These are phyloP conservation scores for Alternaria sp. DNA, from an alignment of 2,329 filamentous ascomycete genomes.

Conservation along the genomic window DNA sequence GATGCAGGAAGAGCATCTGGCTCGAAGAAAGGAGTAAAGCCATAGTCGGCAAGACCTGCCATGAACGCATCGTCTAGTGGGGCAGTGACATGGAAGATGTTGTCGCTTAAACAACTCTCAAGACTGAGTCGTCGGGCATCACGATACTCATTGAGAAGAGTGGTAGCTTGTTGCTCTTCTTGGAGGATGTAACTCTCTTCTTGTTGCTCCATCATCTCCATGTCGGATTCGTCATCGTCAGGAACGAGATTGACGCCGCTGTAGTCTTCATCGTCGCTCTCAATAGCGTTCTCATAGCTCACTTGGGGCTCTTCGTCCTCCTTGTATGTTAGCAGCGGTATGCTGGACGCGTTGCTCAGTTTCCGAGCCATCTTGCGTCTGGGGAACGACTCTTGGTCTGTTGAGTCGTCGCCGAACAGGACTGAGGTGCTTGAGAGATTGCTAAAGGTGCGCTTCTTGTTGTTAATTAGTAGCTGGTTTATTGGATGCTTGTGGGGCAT, in stretches of 20 bases:
- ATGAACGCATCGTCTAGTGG: slow-evolving; percentile 40
- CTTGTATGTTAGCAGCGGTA: slow-evolving; percentile 50
- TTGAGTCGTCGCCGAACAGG: slow-evolving; percentile 48
- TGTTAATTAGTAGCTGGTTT: slow-evolving; percentile 39
- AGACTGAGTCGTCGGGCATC: slow-evolving; percentile 48
- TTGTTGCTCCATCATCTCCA: slow-evolving; percentile 77
- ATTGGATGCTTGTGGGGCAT: slow-evolving; percentile 41
- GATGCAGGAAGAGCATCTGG: slow-evolving; percentile 55
- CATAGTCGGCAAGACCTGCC: slow-evolving; percentile 40
- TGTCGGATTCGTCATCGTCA: slow-evolving; percentile 77
- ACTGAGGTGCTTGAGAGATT: slow-evolving; percentile 51
- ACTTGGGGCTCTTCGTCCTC: slow-evolving; percentile 31
- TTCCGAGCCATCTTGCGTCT: slow-evolving; percentile 51
- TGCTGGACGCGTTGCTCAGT: slow-evolving; percentile 45
- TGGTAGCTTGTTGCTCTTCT: slow-evolving; percentile 43
- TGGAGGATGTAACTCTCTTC: slow-evolving; percentile 78
- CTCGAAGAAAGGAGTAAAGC: slow-evolving; percentile 50
- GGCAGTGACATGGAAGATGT: slow-evolving; percentile 46
- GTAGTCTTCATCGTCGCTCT: slow-evolving; percentile 63
- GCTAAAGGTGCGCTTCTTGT: slow-evolving; percentile 53
- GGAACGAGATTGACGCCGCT: slow-evolving; percentile 80
- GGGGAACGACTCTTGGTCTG: slow-evolving; percentile 46
- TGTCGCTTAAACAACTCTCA: slow-evolving; percentile 46
- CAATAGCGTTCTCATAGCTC: slow-evolving; percentile 49
- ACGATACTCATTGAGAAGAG: slow-evolving; percentile 44